phyloP scores from a whole-genome alignment of 306 rosid species.

The Vigna trinervia region DNA sequence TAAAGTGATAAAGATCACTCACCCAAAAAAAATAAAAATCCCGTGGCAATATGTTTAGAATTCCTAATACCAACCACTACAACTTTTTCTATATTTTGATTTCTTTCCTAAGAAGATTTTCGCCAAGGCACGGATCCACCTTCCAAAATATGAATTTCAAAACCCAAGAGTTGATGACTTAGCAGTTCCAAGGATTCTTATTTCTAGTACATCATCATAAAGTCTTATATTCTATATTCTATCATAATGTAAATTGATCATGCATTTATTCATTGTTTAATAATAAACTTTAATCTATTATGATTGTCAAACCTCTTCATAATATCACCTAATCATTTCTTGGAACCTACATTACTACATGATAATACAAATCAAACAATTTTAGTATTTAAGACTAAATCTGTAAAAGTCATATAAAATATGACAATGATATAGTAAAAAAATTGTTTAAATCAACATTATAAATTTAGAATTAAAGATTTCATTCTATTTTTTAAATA shows the following conservation, averaged over 20 bases:
- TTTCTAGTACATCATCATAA: background rate
- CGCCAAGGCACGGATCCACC: background rate
- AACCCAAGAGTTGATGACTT: background rate
- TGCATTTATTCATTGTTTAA: background rate
- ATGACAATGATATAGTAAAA: background rate
- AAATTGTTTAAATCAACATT: background rate
- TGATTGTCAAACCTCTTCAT: background rate
- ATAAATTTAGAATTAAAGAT: background rate
- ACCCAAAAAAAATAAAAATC: background rate
- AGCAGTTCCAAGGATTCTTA: background rate
- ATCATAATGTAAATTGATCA: background rate
- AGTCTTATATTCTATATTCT: background rate
- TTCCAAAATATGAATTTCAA: background rate
- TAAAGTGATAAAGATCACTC: background rate
- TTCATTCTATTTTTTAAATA: background rate
- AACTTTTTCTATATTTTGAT: background rate
- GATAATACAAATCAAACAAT: background rate
- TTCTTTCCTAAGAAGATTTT: conserved; percentile 7
- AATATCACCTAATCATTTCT: conserved; percentile 13
- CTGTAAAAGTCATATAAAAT: background rate
- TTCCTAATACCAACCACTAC: background rate
- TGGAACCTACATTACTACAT: background rate
- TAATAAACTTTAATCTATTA: background rate
- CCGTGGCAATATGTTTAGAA: background rate
- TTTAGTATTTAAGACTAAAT: background rate